phyloP scores from a whole-genome alignment of 345 rosid species.

The Bruguiera gymnorhiza region DNA sequence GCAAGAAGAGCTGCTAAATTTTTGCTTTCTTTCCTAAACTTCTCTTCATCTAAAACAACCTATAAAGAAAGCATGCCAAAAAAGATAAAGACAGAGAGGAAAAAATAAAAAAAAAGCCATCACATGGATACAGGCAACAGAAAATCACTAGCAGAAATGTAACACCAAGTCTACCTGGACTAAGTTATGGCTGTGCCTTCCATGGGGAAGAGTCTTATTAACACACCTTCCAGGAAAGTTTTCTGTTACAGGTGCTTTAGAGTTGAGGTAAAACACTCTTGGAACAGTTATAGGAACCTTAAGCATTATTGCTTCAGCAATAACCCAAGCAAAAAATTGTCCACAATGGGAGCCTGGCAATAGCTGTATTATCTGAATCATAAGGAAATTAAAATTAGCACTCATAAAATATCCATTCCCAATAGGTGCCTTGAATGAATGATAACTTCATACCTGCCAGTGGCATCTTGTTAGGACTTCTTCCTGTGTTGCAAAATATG shows the following conservation, averaged over 20 bases:
- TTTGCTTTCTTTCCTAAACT: conserved; percentile 61
- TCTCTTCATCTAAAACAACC: conserved; percentile 70
- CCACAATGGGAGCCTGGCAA: conserved; percentile 59
- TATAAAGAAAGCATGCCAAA: conserved; percentile 24
- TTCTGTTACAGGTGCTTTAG: conserved; percentile 56
- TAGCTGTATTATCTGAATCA: conserved; percentile 77
- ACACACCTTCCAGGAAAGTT: conserved; percentile 77
- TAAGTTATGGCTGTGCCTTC: conserved; percentile 63
- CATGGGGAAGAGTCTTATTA: conserved; percentile 84
- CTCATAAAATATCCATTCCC: conserved; percentile 22
- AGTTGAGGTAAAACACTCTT: conserved; percentile 77
- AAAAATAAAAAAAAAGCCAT: not conserved
- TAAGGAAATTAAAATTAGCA: conserved; percentile 13
- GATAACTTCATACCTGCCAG: conserved; percentile 66
- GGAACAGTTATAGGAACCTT: conserved; percentile 79
- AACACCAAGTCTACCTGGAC: conserved; percentile 55
- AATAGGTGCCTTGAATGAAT: conserved; percentile 12
- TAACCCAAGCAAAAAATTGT: conserved; percentile 77
- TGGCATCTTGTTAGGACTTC: conserved; percentile 64
- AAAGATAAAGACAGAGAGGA: conserved; percentile 2
- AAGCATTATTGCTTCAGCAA: conserved; percentile 87
- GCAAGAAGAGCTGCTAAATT: conserved; percentile 83
- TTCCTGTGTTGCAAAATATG: conserved; percentile 80
- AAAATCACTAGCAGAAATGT: conserved; percentile 14
- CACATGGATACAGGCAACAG: conserved; percentile 12